A percentile compares a stretch with the other conserved stretches of the same genome.
phyloP scores from a whole-genome alignment of 257 asterid genomes.

The Striga asiatica region DNA sequence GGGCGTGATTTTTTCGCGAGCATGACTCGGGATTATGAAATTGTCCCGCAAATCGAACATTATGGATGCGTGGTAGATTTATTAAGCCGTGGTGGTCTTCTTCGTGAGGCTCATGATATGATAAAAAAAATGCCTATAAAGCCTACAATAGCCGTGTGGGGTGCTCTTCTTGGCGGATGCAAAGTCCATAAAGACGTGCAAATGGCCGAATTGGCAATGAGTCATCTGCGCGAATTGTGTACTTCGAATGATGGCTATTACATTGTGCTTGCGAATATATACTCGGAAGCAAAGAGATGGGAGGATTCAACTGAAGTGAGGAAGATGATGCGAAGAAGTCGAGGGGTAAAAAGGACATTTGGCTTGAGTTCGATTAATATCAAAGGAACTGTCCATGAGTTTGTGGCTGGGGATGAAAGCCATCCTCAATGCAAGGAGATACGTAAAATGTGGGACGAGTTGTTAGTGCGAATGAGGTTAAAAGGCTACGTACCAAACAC shows the following conservation, averaged over 20 bases:
- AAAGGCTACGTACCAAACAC: constrained; percentile 57
- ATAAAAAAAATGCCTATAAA: constrained; percentile 57
- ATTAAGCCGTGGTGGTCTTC: constrained; percentile 57
- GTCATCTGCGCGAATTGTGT: no score
- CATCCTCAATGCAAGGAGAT: constrained; percentile 44
- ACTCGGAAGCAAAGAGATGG: constrained; percentile 27
- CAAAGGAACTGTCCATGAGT: constrained; percentile 43
- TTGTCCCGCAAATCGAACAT: constrained; percentile 61
- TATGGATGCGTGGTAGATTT: constrained; percentile 84
- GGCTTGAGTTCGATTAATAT: constrained; percentile 39
- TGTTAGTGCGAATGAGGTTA: constrained; percentile 28
- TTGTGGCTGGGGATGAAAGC: constrained; percentile 54
- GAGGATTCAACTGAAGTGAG: constrained; percentile 43
- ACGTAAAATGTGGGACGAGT: constrained; percentile 23
- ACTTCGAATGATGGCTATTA: no score
- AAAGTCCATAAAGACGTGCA: no score
- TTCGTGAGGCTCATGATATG: constrained; percentile 53
- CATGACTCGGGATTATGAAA: constrained; percentile 52
- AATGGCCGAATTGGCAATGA: no score
- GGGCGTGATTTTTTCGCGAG: constrained; percentile 66
- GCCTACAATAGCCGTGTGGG: constrained; percentile 66
- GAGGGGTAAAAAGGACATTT: constrained; percentile 41
- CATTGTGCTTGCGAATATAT: no score
- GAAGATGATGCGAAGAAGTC: constrained; percentile 36
- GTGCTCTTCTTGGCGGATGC: constrained; percentile 66